Conservation (phyloP, 179 eudicot genomes). For the Vitellaria paradoxa region DNA sequence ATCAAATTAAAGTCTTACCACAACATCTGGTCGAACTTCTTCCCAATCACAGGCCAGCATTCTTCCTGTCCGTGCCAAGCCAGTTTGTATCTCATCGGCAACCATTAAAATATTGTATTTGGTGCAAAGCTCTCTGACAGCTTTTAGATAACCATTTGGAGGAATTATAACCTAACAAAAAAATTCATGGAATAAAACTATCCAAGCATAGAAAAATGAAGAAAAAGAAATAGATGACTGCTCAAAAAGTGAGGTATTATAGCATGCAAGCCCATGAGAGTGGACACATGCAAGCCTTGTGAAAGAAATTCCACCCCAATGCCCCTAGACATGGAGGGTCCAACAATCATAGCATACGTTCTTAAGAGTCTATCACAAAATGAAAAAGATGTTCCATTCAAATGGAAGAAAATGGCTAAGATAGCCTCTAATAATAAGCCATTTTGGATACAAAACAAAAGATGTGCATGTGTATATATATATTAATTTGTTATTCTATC, state of each 20-base stretch:
- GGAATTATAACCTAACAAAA: slow-evolving; percentile 74
- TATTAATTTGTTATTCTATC: too few species aligned
- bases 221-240: not conserved
- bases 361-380: too few species aligned
- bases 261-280: too few species aligned
- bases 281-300: too few species aligned
- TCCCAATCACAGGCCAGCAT: slow-evolving; percentile 98
- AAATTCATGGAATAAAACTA: not conserved
- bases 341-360: too few species aligned
- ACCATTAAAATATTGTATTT: slow-evolving; percentile 79
- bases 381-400: too few species aligned
- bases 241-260: not conserved
- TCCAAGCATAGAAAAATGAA: not conserved
- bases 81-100: slow-evolving; percentile 98
- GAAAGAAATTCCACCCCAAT: too few species aligned
- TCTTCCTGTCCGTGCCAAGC: slow-evolving; percentile 91
- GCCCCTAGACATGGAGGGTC: too few species aligned
- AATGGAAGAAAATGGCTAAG: too few species aligned
- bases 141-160: slow-evolving; percentile 79
- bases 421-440: too few species aligned
- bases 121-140: slow-evolving; percentile 86
- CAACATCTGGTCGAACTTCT: slow-evolving; percentile 89
- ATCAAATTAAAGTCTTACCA: slow-evolving; percentile 50
- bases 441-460: too few species aligned
- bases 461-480: too few species aligned